A percentile compares a stretch with the other conserved stretches of the same genome.
phyloP scores from a whole-genome alignment of 495 filamentous ascomycete genomes.

The Bryoglossum gracile region DNA sequence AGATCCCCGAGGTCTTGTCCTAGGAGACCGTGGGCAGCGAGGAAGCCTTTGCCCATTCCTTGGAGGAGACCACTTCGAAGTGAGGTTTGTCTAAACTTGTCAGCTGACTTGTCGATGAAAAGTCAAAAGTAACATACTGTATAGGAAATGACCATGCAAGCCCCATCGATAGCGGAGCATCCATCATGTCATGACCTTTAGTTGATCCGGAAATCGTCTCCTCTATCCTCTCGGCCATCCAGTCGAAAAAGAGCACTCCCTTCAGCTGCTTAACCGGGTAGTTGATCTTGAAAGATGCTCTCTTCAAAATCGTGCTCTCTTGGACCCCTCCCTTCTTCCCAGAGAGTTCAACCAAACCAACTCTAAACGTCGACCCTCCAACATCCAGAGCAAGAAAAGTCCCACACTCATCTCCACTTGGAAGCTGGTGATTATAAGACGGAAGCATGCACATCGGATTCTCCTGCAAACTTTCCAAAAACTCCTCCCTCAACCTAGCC shows the following conservation, averaged over 20 bases:
- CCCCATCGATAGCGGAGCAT: slow-evolving; percentile 43
- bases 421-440: slow-evolving; percentile 64
- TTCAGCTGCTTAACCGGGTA: slow-evolving; percentile 35
- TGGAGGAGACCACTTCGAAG: slow-evolving; percentile 66
- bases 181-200: slow-evolving; percentile 17
- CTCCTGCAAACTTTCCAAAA: slow-evolving; percentile 35
- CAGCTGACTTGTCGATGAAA: slow-evolving; percentile 13
- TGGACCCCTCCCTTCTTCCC: slow-evolving; percentile 35
- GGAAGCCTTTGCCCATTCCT: slow-evolving; percentile 81
- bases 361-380: slow-evolving; percentile 74
- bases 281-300: slow-evolving; percentile 45
- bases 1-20: slow-evolving; percentile 46
- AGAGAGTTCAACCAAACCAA: slow-evolving; percentile 64
- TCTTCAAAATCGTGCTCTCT: slow-evolving; percentile 33
- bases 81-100: slow-evolving; percentile 55
- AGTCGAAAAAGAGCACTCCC: slow-evolving; percentile 59
- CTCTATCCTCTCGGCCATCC: slow-evolving; percentile 75
- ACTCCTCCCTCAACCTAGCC: slow-evolving; percentile 38
- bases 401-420: slow-evolving; percentile 63
- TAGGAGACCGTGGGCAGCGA: slow-evolving; percentile 42
- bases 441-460: slow-evolving; percentile 49
- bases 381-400: slow-evolving; percentile 52
- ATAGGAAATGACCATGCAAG: slow-evolving; percentile 88
- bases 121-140: slow-evolving; percentile 45
- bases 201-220: slow-evolving; percentile 37